phyloP scores from a whole-genome alignment of 768 basidiomycete species.

The Leccinum ochraceum region DNA sequence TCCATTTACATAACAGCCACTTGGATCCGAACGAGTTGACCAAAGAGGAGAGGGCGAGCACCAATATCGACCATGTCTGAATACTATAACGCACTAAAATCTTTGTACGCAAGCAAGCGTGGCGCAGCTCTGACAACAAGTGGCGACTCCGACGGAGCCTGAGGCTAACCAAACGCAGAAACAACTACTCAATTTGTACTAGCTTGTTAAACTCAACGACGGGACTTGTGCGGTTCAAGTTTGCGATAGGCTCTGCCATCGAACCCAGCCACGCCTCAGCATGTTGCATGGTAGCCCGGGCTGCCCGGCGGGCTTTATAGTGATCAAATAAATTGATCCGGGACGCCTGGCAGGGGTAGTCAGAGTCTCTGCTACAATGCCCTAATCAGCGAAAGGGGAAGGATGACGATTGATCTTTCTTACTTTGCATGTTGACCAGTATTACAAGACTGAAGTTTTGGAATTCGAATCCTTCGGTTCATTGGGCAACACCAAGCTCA shows the following conservation, averaged over 20 bases:
- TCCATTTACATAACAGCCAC: neutral
- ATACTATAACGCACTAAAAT: neutral
- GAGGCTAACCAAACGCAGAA: neutral
- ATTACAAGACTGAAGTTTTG: constrained; percentile 3
- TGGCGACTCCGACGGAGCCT: neutral
- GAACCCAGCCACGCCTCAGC: neutral
- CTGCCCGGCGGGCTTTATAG: constrained; percentile 6
- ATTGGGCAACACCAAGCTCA: constrained; percentile 3
- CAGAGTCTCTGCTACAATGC: neutral
- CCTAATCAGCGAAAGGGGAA: neutral
- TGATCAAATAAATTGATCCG: neutral
- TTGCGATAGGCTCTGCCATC: neutral
- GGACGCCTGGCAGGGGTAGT: neutral
- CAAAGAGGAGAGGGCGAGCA: neutral
- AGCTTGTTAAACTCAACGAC: neutral
- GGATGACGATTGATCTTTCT: neutral
- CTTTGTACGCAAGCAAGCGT: neutral
- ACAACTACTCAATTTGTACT: neutral
- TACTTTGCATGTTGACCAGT: neutral
- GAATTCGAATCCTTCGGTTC: neutral
- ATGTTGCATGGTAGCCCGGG: neutral
- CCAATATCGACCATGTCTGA: neutral
- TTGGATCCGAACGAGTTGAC: neutral
- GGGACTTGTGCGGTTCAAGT: neutral
- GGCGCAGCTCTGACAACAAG: neutral